Conservation (phyloP, 345 rosid species). For the Eucalyptus shirleyi region DNA sequence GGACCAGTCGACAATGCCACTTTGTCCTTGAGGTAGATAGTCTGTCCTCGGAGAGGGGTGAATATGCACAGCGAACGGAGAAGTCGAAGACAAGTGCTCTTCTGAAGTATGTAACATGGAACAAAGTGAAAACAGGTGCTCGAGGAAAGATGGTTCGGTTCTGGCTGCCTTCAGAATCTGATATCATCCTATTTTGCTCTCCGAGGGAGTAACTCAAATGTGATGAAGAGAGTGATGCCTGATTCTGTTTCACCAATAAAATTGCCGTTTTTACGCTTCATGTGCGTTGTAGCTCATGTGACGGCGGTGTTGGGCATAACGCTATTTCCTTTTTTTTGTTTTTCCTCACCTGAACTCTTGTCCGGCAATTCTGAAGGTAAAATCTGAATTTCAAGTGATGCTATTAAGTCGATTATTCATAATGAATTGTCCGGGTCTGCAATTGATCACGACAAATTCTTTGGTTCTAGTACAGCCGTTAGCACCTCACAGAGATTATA, state of each 20-base stretch:
- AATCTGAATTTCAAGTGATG: background rate
- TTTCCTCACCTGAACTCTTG: background rate
- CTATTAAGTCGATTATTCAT: background rate
- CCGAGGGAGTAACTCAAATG: background rate
- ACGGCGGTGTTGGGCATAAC: background rate
- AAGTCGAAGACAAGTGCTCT: no score
- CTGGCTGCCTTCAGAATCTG: background rate
- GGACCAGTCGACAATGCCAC: background rate
- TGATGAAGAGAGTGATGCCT: background rate
- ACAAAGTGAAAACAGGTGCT: rapidly evolving
- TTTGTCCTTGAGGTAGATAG: background rate
- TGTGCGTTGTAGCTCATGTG: background rate
- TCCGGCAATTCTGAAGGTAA: background rate
- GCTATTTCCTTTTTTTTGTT: background rate
- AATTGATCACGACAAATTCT: background rate
- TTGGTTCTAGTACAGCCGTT: background rate
- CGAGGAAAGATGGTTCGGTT: background rate
- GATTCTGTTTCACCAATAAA: background rate
- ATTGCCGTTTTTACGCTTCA: rapidly evolving
- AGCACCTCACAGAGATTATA: background rate
- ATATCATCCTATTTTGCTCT: background rate
- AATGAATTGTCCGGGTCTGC: background rate
- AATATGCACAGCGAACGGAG: rapidly evolving
- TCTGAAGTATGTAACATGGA: no score
- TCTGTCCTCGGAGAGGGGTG: no score